These are phyloP conservation scores for Luvunga scandens DNA, from an alignment of 345 rosid genomes.

Conservation along the genomic window DNA sequence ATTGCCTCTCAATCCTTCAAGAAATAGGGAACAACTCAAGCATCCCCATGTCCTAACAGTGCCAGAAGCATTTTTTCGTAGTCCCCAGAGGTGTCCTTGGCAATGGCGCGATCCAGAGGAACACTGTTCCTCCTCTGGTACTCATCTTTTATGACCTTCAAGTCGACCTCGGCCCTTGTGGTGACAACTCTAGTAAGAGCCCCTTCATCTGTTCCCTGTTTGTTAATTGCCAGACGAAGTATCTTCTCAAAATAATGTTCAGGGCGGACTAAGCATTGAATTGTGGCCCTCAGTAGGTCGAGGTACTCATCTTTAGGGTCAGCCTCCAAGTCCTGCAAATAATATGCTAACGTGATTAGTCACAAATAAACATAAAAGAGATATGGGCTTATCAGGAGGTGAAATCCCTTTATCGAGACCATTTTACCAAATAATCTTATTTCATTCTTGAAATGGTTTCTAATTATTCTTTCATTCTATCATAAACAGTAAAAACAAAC, in stretches of 20 bases:
- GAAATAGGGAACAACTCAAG: slow-evolving; percentile 27
- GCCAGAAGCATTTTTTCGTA: slow-evolving; percentile 72
- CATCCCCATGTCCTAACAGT: slow-evolving; percentile 51
- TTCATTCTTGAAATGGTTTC: background rate
- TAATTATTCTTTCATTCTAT: background rate
- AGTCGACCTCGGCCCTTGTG: slow-evolving; percentile 73
- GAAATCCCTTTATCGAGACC: background rate
- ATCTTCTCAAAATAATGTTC: slow-evolving; percentile 62
- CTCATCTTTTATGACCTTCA: slow-evolving; percentile 62
- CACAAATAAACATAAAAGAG: background rate
- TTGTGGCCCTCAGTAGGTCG: slow-evolving; percentile 55
- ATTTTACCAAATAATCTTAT: background rate
- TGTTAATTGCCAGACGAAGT: slow-evolving; percentile 68
- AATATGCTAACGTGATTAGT: background rate
- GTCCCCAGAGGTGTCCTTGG: slow-evolving; percentile 64
- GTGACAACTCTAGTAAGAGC: slow-evolving; percentile 72
- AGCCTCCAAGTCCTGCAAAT: slow-evolving; percentile 52
- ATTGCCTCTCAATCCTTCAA: background rate
- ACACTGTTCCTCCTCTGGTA: slow-evolving; percentile 60
- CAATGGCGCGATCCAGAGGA: slow-evolving; percentile 52
- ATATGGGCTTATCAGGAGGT: background rate
- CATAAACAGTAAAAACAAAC: background rate
- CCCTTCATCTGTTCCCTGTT: slow-evolving; percentile 76
- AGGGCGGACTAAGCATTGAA: slow-evolving; percentile 59
- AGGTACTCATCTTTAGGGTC: slow-evolving; percentile 65